A percentile compares a stretch with the other conserved stretches of the same genome.
These are phyloP conservation scores for Centella asiatica DNA, from an alignment of 129 eudicot genomes.

Conservation along the genomic window DNA sequence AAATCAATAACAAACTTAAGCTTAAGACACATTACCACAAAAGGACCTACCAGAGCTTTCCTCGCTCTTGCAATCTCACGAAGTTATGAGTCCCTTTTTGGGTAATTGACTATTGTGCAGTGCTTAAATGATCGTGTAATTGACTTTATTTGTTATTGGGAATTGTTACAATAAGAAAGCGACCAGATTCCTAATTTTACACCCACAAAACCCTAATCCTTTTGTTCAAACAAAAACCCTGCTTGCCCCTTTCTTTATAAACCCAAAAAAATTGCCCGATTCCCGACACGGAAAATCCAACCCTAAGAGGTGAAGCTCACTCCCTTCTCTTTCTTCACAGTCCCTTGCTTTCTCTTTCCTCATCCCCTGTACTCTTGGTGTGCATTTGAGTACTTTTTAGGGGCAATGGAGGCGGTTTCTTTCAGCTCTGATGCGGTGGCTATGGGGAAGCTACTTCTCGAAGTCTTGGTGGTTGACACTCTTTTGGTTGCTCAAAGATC, in stretches of 20 bases:
- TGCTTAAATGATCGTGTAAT: too few species aligned
- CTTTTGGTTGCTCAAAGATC: constrained; percentile 58
- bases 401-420: constrained; percentile 43
- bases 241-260: not conserved
- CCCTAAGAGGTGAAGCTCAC: constrained; percentile 21
- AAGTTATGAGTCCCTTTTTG: too few species aligned
- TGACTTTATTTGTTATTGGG: too few species aligned
- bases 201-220: constrained; percentile 36
- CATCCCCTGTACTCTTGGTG: not conserved
- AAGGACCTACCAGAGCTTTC: too few species aligned
- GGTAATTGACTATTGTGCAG: too few species aligned
- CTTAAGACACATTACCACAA: too few species aligned
- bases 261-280: too few species aligned
- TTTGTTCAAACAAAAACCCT: constrained; percentile 32
- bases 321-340: not conserved
- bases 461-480: constrained; percentile 30
- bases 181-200: constrained; percentile 27
- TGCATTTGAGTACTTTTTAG: constrained; percentile 6
- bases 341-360: not conserved
- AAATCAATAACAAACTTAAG: too few species aligned
- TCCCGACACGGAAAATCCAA: constrained; percentile 27
- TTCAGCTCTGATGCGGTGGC: constrained; percentile 30
- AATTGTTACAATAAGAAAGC: too few species aligned
- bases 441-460: constrained; percentile 27
- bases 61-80: too few species aligned